These are phyloP conservation scores for Asterophora parasitica DNA, from an alignment of 768 basidiomycete genomes.

Conservation along the genomic window DNA sequence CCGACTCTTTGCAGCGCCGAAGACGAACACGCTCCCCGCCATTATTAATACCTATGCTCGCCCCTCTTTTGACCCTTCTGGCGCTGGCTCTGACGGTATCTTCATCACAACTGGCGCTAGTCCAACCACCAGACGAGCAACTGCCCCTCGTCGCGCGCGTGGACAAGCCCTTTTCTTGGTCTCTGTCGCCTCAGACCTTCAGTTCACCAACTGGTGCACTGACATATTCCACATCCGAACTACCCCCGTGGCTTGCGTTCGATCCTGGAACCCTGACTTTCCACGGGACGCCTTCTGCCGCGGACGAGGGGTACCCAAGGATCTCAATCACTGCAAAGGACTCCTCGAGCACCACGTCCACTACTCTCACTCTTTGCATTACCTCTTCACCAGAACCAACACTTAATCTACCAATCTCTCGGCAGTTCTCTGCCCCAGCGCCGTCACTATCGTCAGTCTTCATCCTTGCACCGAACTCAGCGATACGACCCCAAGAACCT, in stretches of 20 bases:
- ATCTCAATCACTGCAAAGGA: constrained; percentile 66
- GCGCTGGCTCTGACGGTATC: constrained; percentile 31
- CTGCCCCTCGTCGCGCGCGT: constrained; percentile 75
- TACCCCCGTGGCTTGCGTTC: constrained; percentile 80
- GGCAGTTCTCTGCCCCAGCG: constrained; percentile 59
- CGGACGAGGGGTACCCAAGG: constrained; percentile 57
- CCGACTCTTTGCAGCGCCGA: constrained; percentile 42
- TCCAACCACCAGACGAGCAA: constrained; percentile 64
- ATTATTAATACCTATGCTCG: constrained; percentile 57
- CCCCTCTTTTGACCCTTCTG: constrained; percentile 52
- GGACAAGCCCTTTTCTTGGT: constrained; percentile 61
- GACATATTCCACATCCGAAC: constrained; percentile 45
- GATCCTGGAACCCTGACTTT: constrained; percentile 57
- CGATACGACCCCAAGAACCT: constrained; percentile 45
- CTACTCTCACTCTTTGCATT: constrained; percentile 53
- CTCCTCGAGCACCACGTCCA: constrained; percentile 43
- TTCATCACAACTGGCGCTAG: constrained; percentile 45
- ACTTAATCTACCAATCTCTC: constrained; percentile 46
- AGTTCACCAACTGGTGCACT: constrained; percentile 36
- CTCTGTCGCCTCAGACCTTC: constrained; percentile 66
- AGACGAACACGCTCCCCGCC: constrained; percentile 38
- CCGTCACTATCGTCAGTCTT: constrained; percentile 75
- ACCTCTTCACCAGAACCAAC: constrained; percentile 49
- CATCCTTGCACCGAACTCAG: constrained; percentile 54
- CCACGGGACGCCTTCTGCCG: constrained; percentile 56